A percentile compares a stretch with the other conserved stretches of the same genome.
These are phyloP conservation scores for Sphagnum fallax DNA, from an alignment of 228 moss, liverwort and hornwort genomes.

Conservation along the genomic window DNA sequence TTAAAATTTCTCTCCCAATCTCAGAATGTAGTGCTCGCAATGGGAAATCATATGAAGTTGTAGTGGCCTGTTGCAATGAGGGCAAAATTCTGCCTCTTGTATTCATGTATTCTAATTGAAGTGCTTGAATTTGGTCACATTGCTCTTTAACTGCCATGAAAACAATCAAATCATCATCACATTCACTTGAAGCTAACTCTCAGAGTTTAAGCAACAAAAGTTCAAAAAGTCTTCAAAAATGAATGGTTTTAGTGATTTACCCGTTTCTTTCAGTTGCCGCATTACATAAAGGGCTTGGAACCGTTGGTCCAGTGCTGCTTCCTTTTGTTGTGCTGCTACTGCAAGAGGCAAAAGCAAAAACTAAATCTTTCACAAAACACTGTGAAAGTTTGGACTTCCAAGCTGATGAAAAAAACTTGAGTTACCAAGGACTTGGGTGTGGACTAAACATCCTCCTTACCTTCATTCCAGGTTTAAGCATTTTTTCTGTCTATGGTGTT, in stretches of 20 bases:
- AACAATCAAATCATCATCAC: not conserved
- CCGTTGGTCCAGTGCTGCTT: slow-evolving; percentile 22
- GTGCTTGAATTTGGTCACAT: slow-evolving; percentile 4
- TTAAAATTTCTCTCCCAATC: slow-evolving; percentile 6
- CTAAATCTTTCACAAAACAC: not conserved
- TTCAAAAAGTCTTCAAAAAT: not conserved
- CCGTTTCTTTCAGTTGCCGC: slow-evolving; percentile 22
- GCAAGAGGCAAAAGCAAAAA: not conserved
- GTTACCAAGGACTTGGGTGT: too few species aligned
- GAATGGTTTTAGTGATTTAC: not conserved
- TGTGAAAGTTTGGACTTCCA: too few species aligned
- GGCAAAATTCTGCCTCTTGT: slow-evolving; percentile 6
- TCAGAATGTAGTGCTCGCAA: slow-evolving; percentile 5
- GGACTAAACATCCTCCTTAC: too few species aligned
- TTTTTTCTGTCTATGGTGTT: too few species aligned
- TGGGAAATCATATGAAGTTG: slow-evolving; percentile 5
- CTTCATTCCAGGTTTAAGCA: too few species aligned
- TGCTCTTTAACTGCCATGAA: slow-evolving; percentile 9
- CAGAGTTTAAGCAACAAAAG: not conserved
- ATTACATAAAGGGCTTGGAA: slow-evolving; percentile 22
- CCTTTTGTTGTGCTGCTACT: slow-evolving; percentile 29
- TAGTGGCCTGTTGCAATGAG: slow-evolving; percentile 2
- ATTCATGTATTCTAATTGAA: not conserved
- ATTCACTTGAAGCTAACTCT: not conserved
- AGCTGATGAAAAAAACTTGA: too few species aligned